Evolutionary conservation across 2,329 filamentous ascomycete genomes (phyloP), one percentile per base, ranked within the genome.

Genomic region (Talaromyces rugulosus): DNA sequence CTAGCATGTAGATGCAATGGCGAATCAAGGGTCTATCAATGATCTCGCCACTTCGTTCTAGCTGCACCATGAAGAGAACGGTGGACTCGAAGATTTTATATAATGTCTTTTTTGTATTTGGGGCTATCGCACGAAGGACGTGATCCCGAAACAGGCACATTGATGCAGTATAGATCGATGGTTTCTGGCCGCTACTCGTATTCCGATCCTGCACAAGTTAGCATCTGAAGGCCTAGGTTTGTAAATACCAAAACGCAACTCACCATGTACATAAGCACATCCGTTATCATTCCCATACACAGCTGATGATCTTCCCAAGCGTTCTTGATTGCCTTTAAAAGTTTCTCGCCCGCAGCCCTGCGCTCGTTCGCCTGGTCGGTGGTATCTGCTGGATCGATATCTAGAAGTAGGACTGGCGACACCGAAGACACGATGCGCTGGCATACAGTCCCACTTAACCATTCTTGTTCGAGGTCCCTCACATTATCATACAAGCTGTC

Each of bases 231-330:
- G 52, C 6, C 27, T 33, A 42, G 4, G 7, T 31, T n/a, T 55
- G 4, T 5, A 42, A 23, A 28, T 36, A n/a, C 28, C n/a, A 31
- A 27, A 42, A 58, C 67, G 28, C 63, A 62, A 70, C 81, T 70
- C 72, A 87, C 85, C 82, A 99, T 91, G 72, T 97, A 97, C 92
- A 98, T 97, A 58, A 98, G 82, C 34, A 98, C 92, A 74, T 98
- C 95, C 4, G 93, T 92, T 57, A 92, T 89, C 94, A 98, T 98
- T 72, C 92, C 92, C 91, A 96, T 96, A 52, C 90, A 93, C 61
- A 90, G 85, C 72, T 93, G 91, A 72, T 99, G 93, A 65, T 96
- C 90, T 64, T 92, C 87, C 92, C 93, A 99, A 2, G 88, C 87
- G 62, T 87, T 83, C 68, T 89, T 89, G 14, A 98, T 76, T 0